These are phyloP conservation scores for Periconia sp. DNA, from an alignment of 2,329 filamentous ascomycete species.

Conservation along the genomic window DNA sequence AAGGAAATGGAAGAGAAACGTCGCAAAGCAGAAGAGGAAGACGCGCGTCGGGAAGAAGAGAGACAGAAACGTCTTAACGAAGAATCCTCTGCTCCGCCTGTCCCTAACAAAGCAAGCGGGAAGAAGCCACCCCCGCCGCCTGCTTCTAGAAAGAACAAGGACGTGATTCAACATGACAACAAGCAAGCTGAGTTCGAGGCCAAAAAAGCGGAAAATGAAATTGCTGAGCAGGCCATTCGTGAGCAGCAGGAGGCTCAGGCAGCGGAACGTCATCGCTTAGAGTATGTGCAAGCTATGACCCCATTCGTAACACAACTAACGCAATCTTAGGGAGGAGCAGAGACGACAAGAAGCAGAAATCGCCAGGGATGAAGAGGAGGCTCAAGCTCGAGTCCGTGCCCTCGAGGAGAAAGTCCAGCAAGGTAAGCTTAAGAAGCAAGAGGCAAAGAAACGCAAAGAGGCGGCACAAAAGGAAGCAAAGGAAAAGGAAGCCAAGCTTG, in stretches of 20 bases:
- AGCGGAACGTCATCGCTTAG: slow-evolving; percentile 71
- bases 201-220: slow-evolving; percentile 61
- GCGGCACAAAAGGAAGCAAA: slow-evolving; percentile 83
- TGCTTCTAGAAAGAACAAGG: slow-evolving; percentile 70
- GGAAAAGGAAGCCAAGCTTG: slow-evolving; percentile 83
- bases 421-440: slow-evolving; percentile 92
- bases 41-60: slow-evolving; percentile 83
- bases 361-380: slow-evolving; percentile 75
- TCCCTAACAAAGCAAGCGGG: slow-evolving; percentile 43
- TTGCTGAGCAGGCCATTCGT: slow-evolving; percentile 57
- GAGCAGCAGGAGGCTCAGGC: slow-evolving; percentile 77
- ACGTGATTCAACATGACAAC: slow-evolving; percentile 61
- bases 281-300: slow-evolving; percentile 64
- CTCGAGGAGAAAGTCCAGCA: slow-evolving; percentile 92
- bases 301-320: slow-evolving; percentile 21
- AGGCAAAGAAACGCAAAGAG: slow-evolving; percentile 91
- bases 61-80: slow-evolving; percentile 80
- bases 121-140: slow-evolving; percentile 68
- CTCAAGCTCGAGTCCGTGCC: slow-evolving; percentile 79
- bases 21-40: slow-evolving; percentile 89
- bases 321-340: slow-evolving; percentile 67
- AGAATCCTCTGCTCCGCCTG: slow-evolving; percentile 67
- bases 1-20: slow-evolving; percentile 85
- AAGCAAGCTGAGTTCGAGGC: slow-evolving; percentile 51
- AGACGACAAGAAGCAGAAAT: slow-evolving; percentile 78